Percentiles rank a stretch among this genome's conserved stretches.
Conservation (phyloP, 345 rosid species). For the Nasturtium officinale region DNA sequence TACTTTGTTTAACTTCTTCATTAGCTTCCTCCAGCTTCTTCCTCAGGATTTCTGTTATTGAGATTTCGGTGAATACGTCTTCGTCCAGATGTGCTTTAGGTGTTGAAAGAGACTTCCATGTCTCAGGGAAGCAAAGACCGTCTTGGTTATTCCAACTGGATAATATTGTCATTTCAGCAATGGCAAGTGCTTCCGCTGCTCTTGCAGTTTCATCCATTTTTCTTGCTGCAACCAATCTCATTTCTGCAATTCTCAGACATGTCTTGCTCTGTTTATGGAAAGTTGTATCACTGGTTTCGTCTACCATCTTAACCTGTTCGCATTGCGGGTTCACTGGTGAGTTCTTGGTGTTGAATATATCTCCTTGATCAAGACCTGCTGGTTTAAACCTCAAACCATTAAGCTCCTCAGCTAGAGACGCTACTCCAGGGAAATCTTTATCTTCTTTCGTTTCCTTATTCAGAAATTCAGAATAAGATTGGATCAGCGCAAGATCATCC, state of each 20-base stretch:
- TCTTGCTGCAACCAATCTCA: conserved; percentile 82
- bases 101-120: conserved; percentile 47
- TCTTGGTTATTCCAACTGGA: conserved; percentile 40
- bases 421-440: conserved; percentile 54
- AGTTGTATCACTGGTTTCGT: conserved; percentile 42
- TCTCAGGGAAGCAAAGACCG: conserved; percentile 50
- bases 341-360: conserved; percentile 7
- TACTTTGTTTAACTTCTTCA: conserved; percentile 72
- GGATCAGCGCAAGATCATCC: conserved; percentile 72
- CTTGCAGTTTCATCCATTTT: conserved; percentile 95
- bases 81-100: conserved; percentile 36
- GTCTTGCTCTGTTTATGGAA: conserved; percentile 45
- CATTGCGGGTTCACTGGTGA: not conserved
- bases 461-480: conserved; percentile 68
- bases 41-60: conserved; percentile 53
- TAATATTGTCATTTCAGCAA: conserved; percentile 59
- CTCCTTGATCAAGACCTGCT: conserved; percentile 12
- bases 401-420: conserved; percentile 59
- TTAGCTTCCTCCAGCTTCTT: conserved; percentile 84
- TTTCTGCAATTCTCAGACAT: conserved; percentile 59
- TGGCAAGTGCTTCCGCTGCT: conserved; percentile 86
- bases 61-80: conserved; percentile 13
- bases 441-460: conserved; percentile 68
- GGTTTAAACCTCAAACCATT: conserved; percentile 52
- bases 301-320: conserved; percentile 53